Conservation (phyloP, 495 filamentous ascomycete genomes). For the Mycothermus thermophilus region DNA sequence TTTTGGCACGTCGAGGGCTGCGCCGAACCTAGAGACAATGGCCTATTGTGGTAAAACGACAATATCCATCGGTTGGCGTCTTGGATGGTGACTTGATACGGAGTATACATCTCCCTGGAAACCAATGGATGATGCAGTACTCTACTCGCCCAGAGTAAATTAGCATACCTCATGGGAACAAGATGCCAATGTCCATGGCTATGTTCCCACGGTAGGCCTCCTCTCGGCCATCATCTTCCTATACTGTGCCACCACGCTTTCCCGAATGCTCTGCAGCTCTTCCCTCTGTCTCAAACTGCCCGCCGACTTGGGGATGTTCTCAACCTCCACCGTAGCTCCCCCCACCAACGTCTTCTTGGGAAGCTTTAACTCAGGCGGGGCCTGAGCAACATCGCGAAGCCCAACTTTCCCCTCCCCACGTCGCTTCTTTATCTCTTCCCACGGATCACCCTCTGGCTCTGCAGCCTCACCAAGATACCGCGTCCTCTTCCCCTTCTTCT, state of each 20-base stretch:
- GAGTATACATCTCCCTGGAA: too few relatives aligned
- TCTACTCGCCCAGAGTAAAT: too few relatives aligned
- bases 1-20: too few relatives aligned
- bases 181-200: not conserved
- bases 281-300: slow-evolving; percentile 74
- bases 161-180: too few relatives aligned
- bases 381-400: slow-evolving; percentile 66
- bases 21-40: too few relatives aligned
- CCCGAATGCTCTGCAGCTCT: slow-evolving; percentile 62
- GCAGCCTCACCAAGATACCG: slow-evolving; percentile 27
- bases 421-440: slow-evolving; percentile 54
- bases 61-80: too few relatives aligned
- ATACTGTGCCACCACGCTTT: slow-evolving; percentile 70
- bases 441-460: slow-evolving; percentile 52
- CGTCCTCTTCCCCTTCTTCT: slow-evolving; percentile 38
- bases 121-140: too few relatives aligned
- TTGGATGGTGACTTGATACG: too few relatives aligned
- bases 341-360: slow-evolving; percentile 55
- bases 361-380: slow-evolving; percentile 58
- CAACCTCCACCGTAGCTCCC: slow-evolving; percentile 58
- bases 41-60: too few relatives aligned
- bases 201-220: slow-evolving; percentile 18
- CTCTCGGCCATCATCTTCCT: slow-evolving; percentile 62
- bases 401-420: slow-evolving; percentile 44
- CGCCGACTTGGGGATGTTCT: slow-evolving; percentile 56